A percentile compares a stretch with the other conserved stretches of the same genome.
Conservation (phyloP, 1,139 yeast species). For the Yamadazyma songkhlaensis region DNA sequence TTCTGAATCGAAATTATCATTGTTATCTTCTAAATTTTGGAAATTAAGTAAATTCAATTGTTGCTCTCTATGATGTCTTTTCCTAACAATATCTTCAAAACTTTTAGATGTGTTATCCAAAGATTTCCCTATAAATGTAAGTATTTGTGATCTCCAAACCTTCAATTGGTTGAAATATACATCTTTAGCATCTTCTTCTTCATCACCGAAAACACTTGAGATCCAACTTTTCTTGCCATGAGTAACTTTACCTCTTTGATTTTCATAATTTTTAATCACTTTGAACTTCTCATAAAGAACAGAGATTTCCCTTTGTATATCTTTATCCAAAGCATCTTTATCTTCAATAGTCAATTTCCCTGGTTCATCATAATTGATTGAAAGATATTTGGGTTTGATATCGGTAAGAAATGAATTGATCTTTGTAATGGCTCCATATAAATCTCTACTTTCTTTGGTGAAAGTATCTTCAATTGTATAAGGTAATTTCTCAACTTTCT, state of each 20-base stretch:
- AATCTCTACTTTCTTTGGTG: slow-evolving; percentile 46
- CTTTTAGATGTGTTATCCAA: slow-evolving; percentile 31
- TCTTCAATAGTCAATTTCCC: slow-evolving; percentile 32
- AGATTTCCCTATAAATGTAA: slow-evolving; percentile 36
- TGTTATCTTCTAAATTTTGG: slow-evolving; percentile 37
- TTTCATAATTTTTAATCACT: slow-evolving; percentile 50
- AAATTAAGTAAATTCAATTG: slow-evolving; percentile 41
- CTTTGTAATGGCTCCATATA: slow-evolving; percentile 38
- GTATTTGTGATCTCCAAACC: slow-evolving; percentile 36
- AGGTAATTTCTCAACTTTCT: neutral
- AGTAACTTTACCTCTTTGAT: slow-evolving; percentile 26
- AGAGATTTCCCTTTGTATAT: slow-evolving; percentile 49
- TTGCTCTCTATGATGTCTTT: slow-evolving; percentile 39
- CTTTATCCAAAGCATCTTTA: slow-evolving; percentile 55
- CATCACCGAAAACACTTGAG: slow-evolving; percentile 24
- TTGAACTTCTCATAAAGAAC: slow-evolving; percentile 49
- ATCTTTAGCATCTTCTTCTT: slow-evolving; percentile 27
- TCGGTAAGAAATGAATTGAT: slow-evolving; percentile 37
- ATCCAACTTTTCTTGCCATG: slow-evolving; percentile 22
- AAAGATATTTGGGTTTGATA: slow-evolving; percentile 44
- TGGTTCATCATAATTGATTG: slow-evolving; percentile 30
- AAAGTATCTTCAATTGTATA: slow-evolving; percentile 47
- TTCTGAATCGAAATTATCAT: slow-evolving; percentile 1
- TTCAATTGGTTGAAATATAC: slow-evolving; percentile 24
- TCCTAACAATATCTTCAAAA: slow-evolving; percentile 42